phyloP scores from a whole-genome alignment of 176 grass and related monocot genomes.

The Tillandsia fasciculata region DNA sequence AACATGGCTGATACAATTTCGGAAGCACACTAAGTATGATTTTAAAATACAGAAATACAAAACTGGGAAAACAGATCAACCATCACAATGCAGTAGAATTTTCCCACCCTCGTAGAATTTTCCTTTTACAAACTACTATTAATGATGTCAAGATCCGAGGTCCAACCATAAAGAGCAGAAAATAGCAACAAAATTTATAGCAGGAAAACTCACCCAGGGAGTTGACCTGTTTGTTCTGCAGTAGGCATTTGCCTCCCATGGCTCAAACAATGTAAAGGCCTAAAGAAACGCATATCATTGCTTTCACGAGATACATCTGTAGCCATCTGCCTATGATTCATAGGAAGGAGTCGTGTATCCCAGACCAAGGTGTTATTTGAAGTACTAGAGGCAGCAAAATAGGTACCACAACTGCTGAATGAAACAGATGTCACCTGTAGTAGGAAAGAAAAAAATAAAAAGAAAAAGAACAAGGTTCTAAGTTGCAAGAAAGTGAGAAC shows the following conservation, averaged over 20 bases:
- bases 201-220: constrained; percentile 47
- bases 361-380: constrained; percentile 85
- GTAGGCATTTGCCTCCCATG: constrained; percentile 78
- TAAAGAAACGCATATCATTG: constrained; percentile 83
- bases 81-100: neutral
- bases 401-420: constrained; percentile 86
- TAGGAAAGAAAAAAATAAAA: neutral
- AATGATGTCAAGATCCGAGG: too few relatives aligned
- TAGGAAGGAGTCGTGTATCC: constrained; percentile 70
- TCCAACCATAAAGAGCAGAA: too few relatives aligned
- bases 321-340: constrained; percentile 19
- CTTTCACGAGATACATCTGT: constrained; percentile 32
- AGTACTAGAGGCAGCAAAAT: constrained; percentile 79
- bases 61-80: neutral
- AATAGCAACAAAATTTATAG: neutral
- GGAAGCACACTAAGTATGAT: constrained; percentile 7
- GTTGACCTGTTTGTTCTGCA: constrained; percentile 64
- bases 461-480: neutral
- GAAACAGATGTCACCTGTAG: constrained; percentile 83
- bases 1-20: constrained; percentile 44
- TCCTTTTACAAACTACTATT: neutral
- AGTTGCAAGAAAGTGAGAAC: neutral
- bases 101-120: neutral
- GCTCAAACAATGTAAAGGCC: constrained; percentile 85
- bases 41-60: neutral